Base-by-base conservation (phyloP, 352 stramenopile species). In the Phytophthora chlamydospora region DNA sequence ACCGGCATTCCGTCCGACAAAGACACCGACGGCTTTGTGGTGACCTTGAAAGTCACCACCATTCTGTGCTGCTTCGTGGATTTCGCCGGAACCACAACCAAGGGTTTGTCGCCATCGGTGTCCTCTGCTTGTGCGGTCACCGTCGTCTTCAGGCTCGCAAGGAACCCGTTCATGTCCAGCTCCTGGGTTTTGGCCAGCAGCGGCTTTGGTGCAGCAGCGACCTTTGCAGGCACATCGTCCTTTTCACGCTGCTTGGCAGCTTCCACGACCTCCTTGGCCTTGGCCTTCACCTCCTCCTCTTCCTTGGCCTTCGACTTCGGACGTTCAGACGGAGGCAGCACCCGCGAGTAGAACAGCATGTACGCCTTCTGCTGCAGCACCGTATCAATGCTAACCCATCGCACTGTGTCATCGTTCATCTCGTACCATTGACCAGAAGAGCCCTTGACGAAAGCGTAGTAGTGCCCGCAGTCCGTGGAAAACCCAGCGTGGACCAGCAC, bases 321-420 rank as follows among this genome's bases (percentile, higher is more conserved):
- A 29, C 67, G 66, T 60, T 90, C 77, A 0, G 66, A 75, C 9
- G 46, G 42, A 12, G 80, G 78, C 45, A 91, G 65, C 49, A 90
- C 75, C 6, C 87, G 78, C 50, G 84, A 89, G 69, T 97, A 96
- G 64, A 97, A 97, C 1, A 97, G 77, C 80, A 97, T 92, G 71
- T 97, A 97, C 27, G 88, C 90, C 54, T 93, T 91, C 38, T 96
- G 88, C 46, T 89, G 74, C 33, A 97, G 71, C 50, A 95, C 90
- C 5, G 80, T 95, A 32, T 95, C 81, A n/a, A 92, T 2, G 46
- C 83, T 91, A 14, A 96, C 89, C 80, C 91, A 92, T 31, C 85
- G 76, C 19, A 97, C 89, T 13, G 74, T 82, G 39, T 93, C 83
- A 57, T 98, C 91, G 62, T 98, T 96, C 90, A 97, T 97, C 58